These are phyloP conservation scores for Russula emetica DNA, from an alignment of 768 basidiomycete species.

Conservation along the genomic window DNA sequence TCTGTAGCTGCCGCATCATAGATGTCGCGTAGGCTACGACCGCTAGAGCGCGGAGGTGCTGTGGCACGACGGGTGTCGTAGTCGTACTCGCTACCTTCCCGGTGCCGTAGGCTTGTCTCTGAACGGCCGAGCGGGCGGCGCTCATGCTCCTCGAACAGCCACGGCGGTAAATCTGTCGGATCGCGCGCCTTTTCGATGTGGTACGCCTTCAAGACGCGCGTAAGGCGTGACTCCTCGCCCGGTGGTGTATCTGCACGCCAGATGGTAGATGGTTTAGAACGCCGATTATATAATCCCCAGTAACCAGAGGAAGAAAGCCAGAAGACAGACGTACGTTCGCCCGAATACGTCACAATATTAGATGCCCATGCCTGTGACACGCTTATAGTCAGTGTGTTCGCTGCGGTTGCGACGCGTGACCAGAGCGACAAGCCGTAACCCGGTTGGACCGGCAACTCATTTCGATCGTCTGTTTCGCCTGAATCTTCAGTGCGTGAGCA, in stretches of 20 bases:
- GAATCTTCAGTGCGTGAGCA: slow-evolving; percentile 15
- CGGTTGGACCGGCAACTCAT: slow-evolving; percentile 17
- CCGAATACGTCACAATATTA: slow-evolving; percentile 18
- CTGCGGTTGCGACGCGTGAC: slow-evolving; percentile 53
- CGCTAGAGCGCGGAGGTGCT: slow-evolving; percentile 19
- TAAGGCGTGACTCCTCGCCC: slow-evolving; percentile 54
- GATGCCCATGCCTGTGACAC: slow-evolving; percentile 54
- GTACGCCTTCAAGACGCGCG: slow-evolving; percentile 64
- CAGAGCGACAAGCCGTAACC: slow-evolving; percentile 49
- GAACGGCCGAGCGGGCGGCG: slow-evolving; percentile 36
- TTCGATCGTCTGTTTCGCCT: slow-evolving; percentile 13
- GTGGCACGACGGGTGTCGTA: slow-evolving; percentile 23
- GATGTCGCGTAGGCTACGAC: slow-evolving; percentile 38
- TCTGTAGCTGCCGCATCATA: slow-evolving; percentile 36
- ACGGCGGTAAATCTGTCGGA: slow-evolving; percentile 55
- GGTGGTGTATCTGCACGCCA: slow-evolving; percentile 41
- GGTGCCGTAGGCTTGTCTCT: slow-evolving; percentile 26
- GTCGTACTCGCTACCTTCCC: slow-evolving; percentile 16
- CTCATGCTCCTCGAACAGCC: slow-evolving; percentile 63
- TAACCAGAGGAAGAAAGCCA: background rate
- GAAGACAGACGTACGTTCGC: slow-evolving; percentile 20
- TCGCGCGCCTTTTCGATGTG: slow-evolving; percentile 56
- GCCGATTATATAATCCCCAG: background rate
- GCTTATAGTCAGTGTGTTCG: slow-evolving; percentile 50
- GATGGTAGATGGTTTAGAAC: background rate